phyloP scores from a whole-genome alignment of 1,284 basidiomycete species.

The Caloboletus firmus region DNA sequence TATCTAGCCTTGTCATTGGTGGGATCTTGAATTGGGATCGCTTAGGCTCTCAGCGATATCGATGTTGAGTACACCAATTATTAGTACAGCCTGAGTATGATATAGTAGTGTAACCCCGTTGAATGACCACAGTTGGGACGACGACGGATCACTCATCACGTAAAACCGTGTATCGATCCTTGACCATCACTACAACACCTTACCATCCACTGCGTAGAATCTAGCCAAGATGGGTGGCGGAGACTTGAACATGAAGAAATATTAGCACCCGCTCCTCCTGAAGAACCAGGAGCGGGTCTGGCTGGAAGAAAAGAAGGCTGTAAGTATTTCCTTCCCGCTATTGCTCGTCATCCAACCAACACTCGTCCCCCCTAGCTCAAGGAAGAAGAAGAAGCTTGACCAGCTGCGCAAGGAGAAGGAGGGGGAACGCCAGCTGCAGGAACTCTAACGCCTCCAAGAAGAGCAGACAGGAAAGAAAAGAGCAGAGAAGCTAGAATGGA shows the following conservation, averaged over 20 bases:
- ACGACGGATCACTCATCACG: background rate
- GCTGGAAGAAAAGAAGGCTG: constrained; percentile 96
- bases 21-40: too few relatives aligned
- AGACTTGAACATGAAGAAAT: constrained; percentile 96
- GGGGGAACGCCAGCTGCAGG: constrained; percentile 94
- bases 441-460: constrained; percentile 92
- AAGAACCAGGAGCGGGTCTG: constrained; percentile 99
- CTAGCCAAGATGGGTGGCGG: constrained; percentile 88
- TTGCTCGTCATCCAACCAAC: constrained; percentile 5
- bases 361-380: constrained; percentile 61
- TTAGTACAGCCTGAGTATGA: background rate
- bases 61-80: background rate
- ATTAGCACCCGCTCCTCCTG: constrained; percentile 97
- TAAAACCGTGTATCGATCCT: constrained; percentile 1
- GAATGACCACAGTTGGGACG: background rate
- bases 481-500: constrained; percentile 96
- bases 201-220: constrained; percentile 21
- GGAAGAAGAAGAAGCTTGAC: constrained; percentile 96
- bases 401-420: constrained; percentile 97
- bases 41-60: too few relatives aligned
- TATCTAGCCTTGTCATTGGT: too few relatives aligned
- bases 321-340: constrained; percentile 42
- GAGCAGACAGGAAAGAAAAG: constrained; percentile 93
- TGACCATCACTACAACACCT: constrained; percentile 9
- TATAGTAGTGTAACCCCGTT: background rate